Conservation (phyloP, 2,329 filamentous ascomycete species). For the Ascocoryne sarcoides region DNA sequence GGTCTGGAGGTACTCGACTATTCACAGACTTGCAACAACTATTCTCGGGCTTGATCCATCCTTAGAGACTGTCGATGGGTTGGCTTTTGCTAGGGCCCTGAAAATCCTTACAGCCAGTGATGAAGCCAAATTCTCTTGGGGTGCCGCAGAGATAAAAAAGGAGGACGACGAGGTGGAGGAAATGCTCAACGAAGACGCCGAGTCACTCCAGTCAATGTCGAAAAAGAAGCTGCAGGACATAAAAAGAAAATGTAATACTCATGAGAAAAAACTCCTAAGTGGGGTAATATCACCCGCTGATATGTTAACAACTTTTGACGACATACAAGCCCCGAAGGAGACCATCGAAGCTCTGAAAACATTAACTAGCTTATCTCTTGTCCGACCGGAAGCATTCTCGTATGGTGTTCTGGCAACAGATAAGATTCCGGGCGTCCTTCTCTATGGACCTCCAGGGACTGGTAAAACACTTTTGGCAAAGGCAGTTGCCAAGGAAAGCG, state of each 20-base stretch:
- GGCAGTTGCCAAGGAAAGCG: conserved; percentile 59
- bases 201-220: conserved; percentile 16
- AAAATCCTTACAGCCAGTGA: conserved; percentile 37
- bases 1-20: conserved; percentile 50
- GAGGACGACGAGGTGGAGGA: conserved; percentile 28
- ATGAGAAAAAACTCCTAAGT: conserved; percentile 74
- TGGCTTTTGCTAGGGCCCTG: conserved; percentile 31
- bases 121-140: conserved; percentile 36
- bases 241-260: conserved; percentile 53
- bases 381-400: conserved; percentile 87
- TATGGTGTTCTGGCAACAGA: conserved; percentile 91
- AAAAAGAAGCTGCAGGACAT: conserved; percentile 33
- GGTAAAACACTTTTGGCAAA: conserved; percentile 64
- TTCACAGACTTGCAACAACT: conserved; percentile 49
- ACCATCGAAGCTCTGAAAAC: conserved; percentile 84
- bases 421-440: conserved; percentile 78
- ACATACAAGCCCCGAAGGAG: conserved; percentile 74
- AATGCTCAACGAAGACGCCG: conserved; percentile 22
- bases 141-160: conserved; percentile 33
- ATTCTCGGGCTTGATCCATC: conserved; percentile 35
- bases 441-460: conserved; percentile 82
- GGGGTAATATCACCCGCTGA: conserved; percentile 75
- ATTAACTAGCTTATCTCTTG: conserved; percentile 76
- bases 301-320: conserved; percentile 78
- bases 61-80: conserved; percentile 27